Conservation (phyloP, 1,284 basidiomycete species). For the Agroathelia rolfsii region DNA sequence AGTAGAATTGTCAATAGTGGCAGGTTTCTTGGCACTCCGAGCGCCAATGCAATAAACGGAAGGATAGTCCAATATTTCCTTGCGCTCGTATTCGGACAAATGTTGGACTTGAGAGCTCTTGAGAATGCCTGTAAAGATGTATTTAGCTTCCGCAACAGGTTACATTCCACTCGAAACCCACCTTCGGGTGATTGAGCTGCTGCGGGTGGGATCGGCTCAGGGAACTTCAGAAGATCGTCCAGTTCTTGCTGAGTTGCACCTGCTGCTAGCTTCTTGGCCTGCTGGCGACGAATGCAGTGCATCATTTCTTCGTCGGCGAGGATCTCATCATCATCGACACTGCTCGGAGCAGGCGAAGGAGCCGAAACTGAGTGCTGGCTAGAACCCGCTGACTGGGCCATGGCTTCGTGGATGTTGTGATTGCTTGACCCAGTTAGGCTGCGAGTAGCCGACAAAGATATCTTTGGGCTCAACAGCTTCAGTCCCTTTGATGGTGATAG, state of each 20-base stretch:
- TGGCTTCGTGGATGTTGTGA: slow-evolving; percentile 42
- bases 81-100: slow-evolving; percentile 80
- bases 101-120: slow-evolving; percentile 51
- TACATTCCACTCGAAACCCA: slow-evolving; percentile 35
- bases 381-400: slow-evolving; percentile 54
- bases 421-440: slow-evolving; percentile 39
- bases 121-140: slow-evolving; percentile 44
- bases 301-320: slow-evolving; percentile 96
- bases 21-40: slow-evolving; percentile 72
- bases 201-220: slow-evolving; percentile 75
- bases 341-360: slow-evolving; percentile 66
- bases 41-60: slow-evolving; percentile 81
- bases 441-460: slow-evolving; percentile 47
- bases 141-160: too few species aligned
- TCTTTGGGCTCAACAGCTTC: slow-evolving; percentile 71
- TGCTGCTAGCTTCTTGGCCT: slow-evolving; percentile 77
- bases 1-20: slow-evolving; percentile 58
- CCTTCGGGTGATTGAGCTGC: slow-evolving; percentile 62
- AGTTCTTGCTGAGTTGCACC: slow-evolving; percentile 82
- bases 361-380: slow-evolving; percentile 70
- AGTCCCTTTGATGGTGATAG: slow-evolving; percentile 75
- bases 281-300: slow-evolving; percentile 85
- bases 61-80: slow-evolving; percentile 86
- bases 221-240: slow-evolving; percentile 86
- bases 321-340: slow-evolving; percentile 83